Percentiles rank a stretch among this genome's conserved stretches.
These are phyloP conservation scores for Exophiala aquamarina DNA, from an alignment of 2,329 filamentous ascomycete species.

Conservation along the genomic window DNA sequence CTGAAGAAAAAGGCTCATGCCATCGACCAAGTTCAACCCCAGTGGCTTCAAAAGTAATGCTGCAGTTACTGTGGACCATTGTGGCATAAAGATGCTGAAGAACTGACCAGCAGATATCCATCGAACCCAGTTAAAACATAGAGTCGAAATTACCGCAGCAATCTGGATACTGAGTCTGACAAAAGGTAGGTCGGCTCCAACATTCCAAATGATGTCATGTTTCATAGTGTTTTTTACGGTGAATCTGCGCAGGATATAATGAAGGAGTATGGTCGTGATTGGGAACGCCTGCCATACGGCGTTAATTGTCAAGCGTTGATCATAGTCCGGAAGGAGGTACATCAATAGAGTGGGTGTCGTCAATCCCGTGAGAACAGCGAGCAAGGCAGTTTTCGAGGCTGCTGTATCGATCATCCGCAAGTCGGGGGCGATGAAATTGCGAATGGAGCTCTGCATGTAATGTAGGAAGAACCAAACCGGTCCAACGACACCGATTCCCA, in stretches of 20 bases:
- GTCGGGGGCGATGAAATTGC: slow-evolving; percentile 35
- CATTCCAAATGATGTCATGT: slow-evolving; percentile 9
- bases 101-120: not conserved
- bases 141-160: slow-evolving; percentile 2
- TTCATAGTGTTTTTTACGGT: slow-evolving; percentile 3
- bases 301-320: slow-evolving; percentile 24
- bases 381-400: slow-evolving; percentile 4
- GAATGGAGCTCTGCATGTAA: slow-evolving; percentile 35
- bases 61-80: not conserved
- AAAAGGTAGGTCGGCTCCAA: slow-evolving; percentile 8
- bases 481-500: slow-evolving; percentile 33
- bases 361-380: slow-evolving; percentile 15
- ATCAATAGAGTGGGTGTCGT: slow-evolving; percentile 30
- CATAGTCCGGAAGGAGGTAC: slow-evolving; percentile 22
- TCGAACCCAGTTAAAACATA: slow-evolving; percentile 3
- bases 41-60: slow-evolving; percentile 28
- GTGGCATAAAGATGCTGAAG: not conserved
- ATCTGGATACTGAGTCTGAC: not conserved
- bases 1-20: slow-evolving; percentile 8
- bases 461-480: slow-evolving; percentile 41
- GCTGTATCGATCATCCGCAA: slow-evolving; percentile 33
- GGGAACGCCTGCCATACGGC: slow-evolving; percentile 28
- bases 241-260: slow-evolving; percentile 7
- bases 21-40: slow-evolving; percentile 21
- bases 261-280: slow-evolving; percentile 5